Base-by-base conservation (phyloP, 345 rosid genomes). In the Hibiscus syriacus region DNA sequence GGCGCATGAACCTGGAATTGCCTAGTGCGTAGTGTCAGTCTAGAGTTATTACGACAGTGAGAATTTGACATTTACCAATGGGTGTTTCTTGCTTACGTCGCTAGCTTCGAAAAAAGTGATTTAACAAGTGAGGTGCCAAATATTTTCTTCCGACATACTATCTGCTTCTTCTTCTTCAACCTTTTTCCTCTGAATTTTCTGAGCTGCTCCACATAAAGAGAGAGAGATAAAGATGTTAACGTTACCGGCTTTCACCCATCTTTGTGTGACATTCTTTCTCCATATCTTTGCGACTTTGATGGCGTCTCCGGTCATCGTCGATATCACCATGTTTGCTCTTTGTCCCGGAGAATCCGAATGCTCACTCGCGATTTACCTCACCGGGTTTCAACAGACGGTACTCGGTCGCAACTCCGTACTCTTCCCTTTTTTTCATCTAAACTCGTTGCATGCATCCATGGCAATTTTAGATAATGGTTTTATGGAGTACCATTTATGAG, bases 331-430 rank as follows among this genome's bases (percentile, higher is more conserved):
- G 76, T 53, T 73, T 1, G 83, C 87, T 0, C 50, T 84, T 71
- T 84, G 85, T 56, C 86, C 87, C 5, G 85, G 79, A 2, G 16
- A 60, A 77, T 1, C 0, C 11, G 68, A 70, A 36, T 84, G 87
- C 76, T 78, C 82, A 6, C 54, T 79, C 13, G 80, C 83, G 25
- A 77, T 84, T 54, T 79, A 64, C 45, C 76, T 52, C 6, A 10
- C 77, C 0, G 84, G 81, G 32, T 43, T 82, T 60, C 80, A 82
- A 60, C 77, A 81, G 27, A 80, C 70, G 82, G 86, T 84, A 73
- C 10, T 26, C 48, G n/a, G 48, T 34, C 38, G 7, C 38, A 43
- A 43, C n/a, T 3, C 9, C 7, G 3, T 49, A n/a, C 22, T 49
- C 3, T 41, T 41, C 46, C 46, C 27, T 45, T 22, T 30, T 39